Evolutionary conservation across 768 basidiomycete genomes (phyloP).

Genomic region (Amanita fuliginea): DNA sequence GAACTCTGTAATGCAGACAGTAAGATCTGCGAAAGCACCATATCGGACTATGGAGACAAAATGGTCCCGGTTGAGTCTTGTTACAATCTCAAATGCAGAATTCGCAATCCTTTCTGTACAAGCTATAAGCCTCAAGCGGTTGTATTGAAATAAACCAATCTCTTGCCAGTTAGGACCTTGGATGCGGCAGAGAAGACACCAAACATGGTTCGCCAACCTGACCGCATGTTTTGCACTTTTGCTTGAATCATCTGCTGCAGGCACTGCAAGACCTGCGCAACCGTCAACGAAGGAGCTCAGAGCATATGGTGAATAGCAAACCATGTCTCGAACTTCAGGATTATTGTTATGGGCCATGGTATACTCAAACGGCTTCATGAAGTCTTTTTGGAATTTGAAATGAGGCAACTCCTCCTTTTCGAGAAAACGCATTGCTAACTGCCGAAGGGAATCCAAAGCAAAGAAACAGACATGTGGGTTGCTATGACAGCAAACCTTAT

Average conservation of each 20-base stretch:
- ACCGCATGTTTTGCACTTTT: slow-evolving; percentile 87
- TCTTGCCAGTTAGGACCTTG: slow-evolving; percentile 75
- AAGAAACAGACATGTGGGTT: slow-evolving; percentile 96
- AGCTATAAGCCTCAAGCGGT: not conserved
- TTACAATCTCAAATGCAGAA: slow-evolving; percentile 95
- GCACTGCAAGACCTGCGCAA: slow-evolving; percentile 80
- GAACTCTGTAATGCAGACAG: slow-evolving; percentile 97
- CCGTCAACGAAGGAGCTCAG: slow-evolving; percentile 1
- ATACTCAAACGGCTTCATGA: slow-evolving; percentile 94
- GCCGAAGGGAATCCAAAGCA: slow-evolving; percentile 90
- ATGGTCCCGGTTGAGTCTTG: slow-evolving; percentile 80
- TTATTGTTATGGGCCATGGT: slow-evolving; percentile 96
- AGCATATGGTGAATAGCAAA: slow-evolving; percentile 17
- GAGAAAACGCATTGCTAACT: slow-evolving; percentile 95
- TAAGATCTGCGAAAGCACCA: slow-evolving; percentile 92
- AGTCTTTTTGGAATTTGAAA: slow-evolving; percentile 99
- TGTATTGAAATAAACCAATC: not conserved
- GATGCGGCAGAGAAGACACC: slow-evolving; percentile 96
- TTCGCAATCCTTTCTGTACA: slow-evolving; percentile 74
- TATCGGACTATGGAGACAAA: slow-evolving; percentile 86
- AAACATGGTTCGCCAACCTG: slow-evolving; percentile 99
- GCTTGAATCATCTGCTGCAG: slow-evolving; percentile 98
- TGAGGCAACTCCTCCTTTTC: slow-evolving; percentile 97
- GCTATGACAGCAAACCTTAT: slow-evolving; percentile 93
- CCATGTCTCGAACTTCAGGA: slow-evolving; percentile 95